phyloP scores from a whole-genome alignment of 768 basidiomycete species.

The Boletus rufocinnamomeus region DNA sequence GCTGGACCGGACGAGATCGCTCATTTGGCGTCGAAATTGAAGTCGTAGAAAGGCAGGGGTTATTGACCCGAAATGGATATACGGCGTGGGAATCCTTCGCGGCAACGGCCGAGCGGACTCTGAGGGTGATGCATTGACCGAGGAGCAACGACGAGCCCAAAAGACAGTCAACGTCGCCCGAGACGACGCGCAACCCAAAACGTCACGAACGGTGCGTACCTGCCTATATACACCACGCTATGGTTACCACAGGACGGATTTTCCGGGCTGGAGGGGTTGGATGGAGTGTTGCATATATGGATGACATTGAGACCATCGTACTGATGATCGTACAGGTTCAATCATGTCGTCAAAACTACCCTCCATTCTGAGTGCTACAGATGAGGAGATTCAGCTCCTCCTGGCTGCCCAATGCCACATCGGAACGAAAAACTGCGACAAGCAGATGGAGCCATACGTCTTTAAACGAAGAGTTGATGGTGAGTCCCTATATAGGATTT shows the following conservation, averaged over 20 bases:
- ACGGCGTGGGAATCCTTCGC: conserved; percentile 20
- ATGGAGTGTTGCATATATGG: conserved; percentile 39
- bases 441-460: conserved; percentile 98
- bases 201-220: conserved; percentile 42
- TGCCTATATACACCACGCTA: neutral
- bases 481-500: conserved; percentile 41
- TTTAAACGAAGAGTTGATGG: conserved; percentile 97
- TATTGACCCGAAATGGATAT: conserved; percentile 1
- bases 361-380: conserved; percentile 88
- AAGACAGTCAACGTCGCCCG: conserved; percentile 42
- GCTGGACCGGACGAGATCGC: conserved; percentile 55
- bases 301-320: conserved; percentile 24
- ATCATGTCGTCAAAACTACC: conserved; percentile 88
- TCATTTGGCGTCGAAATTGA: conserved; percentile 8
- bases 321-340: conserved; percentile 37
- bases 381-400: conserved; percentile 96
- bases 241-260: conserved; percentile 8
- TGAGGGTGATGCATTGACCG: conserved; percentile 4
- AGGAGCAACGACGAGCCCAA: conserved; percentile 22
- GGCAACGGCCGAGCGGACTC: conserved; percentile 30
- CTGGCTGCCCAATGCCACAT: conserved; percentile 96
- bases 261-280: conserved; percentile 24
- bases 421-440: conserved; percentile 99
- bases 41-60: conserved; percentile 10
- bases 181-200: conserved; percentile 43